Evolutionary conservation across 257 asterid species (phyloP).

Genomic region (Cinchona pubescens): DNA sequence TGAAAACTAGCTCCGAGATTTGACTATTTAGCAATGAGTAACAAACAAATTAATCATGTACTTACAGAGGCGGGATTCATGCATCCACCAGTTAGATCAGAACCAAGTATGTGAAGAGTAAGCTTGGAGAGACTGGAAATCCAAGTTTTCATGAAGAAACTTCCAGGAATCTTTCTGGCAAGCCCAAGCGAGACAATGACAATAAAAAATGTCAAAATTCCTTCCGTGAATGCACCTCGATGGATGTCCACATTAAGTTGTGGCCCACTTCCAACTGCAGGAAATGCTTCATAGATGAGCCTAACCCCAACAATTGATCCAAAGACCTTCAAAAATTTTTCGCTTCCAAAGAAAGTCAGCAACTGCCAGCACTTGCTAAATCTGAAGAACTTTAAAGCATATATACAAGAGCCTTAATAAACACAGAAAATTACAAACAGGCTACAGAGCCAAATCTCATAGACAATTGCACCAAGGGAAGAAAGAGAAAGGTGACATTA

Average conservation of each 20-base stretch:
- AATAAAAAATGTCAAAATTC: slow-evolving; percentile 59
- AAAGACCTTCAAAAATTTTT: slow-evolving; percentile 58
- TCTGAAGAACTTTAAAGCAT: too few species aligned
- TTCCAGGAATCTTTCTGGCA: slow-evolving; percentile 37
- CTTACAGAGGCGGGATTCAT: slow-evolving; percentile 98
- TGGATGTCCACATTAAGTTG: slow-evolving; percentile 64
- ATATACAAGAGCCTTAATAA: neutral
- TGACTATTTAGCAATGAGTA: neutral
- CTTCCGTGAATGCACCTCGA: slow-evolving; percentile 82
- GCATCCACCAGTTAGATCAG: slow-evolving; percentile 93
- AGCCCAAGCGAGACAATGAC: slow-evolving; percentile 57
- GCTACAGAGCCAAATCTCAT: neutral
- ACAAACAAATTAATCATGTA: neutral
- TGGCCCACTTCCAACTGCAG: slow-evolving; percentile 63
- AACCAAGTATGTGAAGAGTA: slow-evolving; percentile 74
- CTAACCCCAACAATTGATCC: slow-evolving; percentile 77
- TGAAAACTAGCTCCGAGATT: neutral
- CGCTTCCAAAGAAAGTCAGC: too few species aligned
- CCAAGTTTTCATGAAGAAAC: slow-evolving; percentile 79
- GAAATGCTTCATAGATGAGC: slow-evolving; percentile 49
- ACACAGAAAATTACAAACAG: neutral
- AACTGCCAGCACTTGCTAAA: neutral
- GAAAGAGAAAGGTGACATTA: neutral
- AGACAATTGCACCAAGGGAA: neutral
- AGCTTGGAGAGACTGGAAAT: slow-evolving; percentile 77